Base-by-base conservation (phyloP, 495 filamentous ascomycete genomes). In the Platismatia glauca region DNA sequence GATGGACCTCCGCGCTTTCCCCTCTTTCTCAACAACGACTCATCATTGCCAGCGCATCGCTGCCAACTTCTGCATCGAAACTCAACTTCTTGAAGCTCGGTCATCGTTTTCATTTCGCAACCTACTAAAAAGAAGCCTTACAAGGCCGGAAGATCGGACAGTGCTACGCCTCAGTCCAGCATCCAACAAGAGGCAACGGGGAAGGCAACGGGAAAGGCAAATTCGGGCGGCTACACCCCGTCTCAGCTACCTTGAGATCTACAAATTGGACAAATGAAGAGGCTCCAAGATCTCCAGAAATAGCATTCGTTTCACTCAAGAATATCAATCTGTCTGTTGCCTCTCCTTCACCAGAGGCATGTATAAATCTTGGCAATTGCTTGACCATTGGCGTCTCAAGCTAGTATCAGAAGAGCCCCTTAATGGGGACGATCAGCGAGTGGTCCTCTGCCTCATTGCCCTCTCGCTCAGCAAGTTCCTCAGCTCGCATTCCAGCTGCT, bases 401-500 rank as follows among this genome's bases (percentile, higher is more conserved):
- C 38, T 62, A 39, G 38, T 24, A 33, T 44, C 35, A 41, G 55
- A 39, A 63, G 43, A 34, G 43, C 61, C n/a, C 43, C 37, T 34
- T 43, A 27, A 55, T 55, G 35, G 59, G 39, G 52, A 44, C 18
- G 33, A 35, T 48, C 43, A 63, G 44, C 61, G 61, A 37, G 61
- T 63, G 43, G 53, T 58, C 55, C 48, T 55, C 27, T 57, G 61
- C n/a, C 61, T 63, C 55, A 58, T 63, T 58, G 44, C 38, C 18
- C 84, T 81, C 68, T 81, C 76, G 46, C 71, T 65, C 35, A 71
- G 64, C 67, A 87, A 76, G 33, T 80, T 72, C 59, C 78, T 72
- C 68, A 94, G 87, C 68, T 90, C 87, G 55, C 73, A 73, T 59
- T 86, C 78, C 58, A 90, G 78, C 50, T 79, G 80, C 61, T 67